phyloP scores from a whole-genome alignment of 2,329 filamentous ascomycete species.

The Shiraia sp. region DNA sequence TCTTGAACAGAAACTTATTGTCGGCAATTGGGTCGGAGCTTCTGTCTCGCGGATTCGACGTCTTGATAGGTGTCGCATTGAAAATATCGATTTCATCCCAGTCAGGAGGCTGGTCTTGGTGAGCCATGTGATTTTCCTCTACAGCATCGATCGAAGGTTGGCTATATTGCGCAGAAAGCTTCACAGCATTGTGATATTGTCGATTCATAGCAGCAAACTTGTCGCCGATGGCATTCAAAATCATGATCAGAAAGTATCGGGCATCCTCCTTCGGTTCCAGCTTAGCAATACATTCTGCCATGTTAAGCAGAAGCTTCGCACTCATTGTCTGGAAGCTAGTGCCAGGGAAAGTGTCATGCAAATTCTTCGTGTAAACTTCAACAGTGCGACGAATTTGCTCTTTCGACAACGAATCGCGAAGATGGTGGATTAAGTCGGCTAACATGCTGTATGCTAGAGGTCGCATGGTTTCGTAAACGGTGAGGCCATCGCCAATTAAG shows the following conservation, averaged over 20 bases:
- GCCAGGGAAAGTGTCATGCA: constrained; percentile 93
- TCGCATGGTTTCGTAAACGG: constrained; percentile 94
- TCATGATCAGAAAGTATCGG: constrained; percentile 94
- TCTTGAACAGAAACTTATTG: constrained; percentile 98
- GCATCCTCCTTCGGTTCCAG: constrained; percentile 92
- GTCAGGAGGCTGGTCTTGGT: constrained; percentile 78
- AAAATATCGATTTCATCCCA: constrained; percentile 99
- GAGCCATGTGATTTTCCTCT: constrained; percentile 80
- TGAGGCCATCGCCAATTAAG: constrained; percentile 91
- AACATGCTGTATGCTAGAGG: constrained; percentile 98
- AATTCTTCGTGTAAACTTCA: constrained; percentile 93
- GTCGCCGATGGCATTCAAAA: constrained; percentile 94
- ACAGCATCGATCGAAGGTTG: constrained; percentile 66
- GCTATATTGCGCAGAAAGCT: constrained; percentile 78
- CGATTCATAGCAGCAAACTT: constrained; percentile 99
- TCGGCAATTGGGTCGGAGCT: constrained; percentile 89
- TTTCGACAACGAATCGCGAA: constrained; percentile 83
- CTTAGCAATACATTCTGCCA: constrained; percentile 97
- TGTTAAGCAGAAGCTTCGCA: constrained; percentile 92
- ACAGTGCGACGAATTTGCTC: constrained; percentile 95
- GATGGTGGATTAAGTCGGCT: constrained; percentile 95
- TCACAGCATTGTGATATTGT: constrained; percentile 92
- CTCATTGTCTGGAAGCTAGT: constrained; percentile 99
- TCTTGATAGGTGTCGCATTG: constrained; percentile 93
- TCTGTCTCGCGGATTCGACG: constrained; percentile 85